Base-by-base conservation (phyloP, 139 green algal genomes). In the Chlamydomonas urium region DNA sequence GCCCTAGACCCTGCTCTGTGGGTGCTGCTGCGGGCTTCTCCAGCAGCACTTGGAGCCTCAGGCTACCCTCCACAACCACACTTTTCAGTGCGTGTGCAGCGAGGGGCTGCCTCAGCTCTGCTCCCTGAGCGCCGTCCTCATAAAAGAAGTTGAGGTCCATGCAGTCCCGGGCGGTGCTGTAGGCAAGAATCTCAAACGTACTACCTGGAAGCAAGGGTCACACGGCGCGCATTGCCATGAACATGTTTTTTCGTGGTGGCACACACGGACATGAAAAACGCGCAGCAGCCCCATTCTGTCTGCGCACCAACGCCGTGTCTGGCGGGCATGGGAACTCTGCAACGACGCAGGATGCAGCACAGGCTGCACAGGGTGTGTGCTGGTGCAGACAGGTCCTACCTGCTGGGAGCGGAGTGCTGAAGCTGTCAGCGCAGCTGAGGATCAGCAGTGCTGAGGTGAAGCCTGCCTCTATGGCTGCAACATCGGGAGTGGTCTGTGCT, bases 101-200 rank as follows among this genome's bases (percentile, higher is more conserved):
- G 23, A 78, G 38, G 35, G 77, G 76, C 62, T 73, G 67, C 66
- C 59, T 37, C 50, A 76, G 71, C 59, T 71, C 56, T 60, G 72
- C 35, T 1, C 10, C 47, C 19, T 78, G 72, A 1, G 37, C 17
- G 48, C 36, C 37, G 36, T 76, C 75, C 58, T 87, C 73, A 2
- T 10, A 34, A 26, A 82, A 82, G 32, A 68, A 74, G 34, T 73
- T 61, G 0, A 31, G 23, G 77, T 87, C 79, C 31, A 80, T 69
- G 17, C 65, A 68, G 2, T 69, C 56, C 28, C 77, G 79, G 38
- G 48, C 69, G 24, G 32, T 79, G 50, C 70, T 73, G 31, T 84
- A 73, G 19, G 65, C 81, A 4, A 81, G 66, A 2, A 87, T 36
- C 65, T 87, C 81, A 61, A 83, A 87, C 0, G 75, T 84, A 50